These are phyloP conservation scores for Hemerocallis citrina DNA, from an alignment of 106 monocot species.

Conservation along the genomic window DNA sequence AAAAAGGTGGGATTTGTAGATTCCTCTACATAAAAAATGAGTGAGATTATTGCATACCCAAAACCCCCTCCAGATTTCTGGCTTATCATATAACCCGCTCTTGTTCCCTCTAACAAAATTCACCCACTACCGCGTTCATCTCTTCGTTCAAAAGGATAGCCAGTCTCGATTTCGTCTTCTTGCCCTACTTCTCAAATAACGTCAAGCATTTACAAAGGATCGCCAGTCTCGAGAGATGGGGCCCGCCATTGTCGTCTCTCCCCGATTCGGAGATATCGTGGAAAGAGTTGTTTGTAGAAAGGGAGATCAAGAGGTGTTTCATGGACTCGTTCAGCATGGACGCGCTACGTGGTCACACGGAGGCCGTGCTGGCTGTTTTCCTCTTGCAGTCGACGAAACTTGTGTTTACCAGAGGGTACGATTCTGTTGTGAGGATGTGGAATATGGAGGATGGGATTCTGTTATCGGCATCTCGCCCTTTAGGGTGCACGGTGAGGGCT, in stretches of 20 bases:
- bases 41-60: no score
- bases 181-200: no score
- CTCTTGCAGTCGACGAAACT: constrained; percentile 44
- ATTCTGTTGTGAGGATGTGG: constrained; percentile 70
- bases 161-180: no score
- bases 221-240: constrained; percentile 70
- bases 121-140: no score
- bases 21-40: no score
- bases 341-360: constrained; percentile 52
- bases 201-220: no score
- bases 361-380: constrained; percentile 66
- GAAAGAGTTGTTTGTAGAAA: constrained; percentile 72
- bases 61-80: no score
- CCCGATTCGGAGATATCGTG: constrained; percentile 27
- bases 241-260: constrained; percentile 20
- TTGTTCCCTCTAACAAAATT: no score
- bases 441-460: constrained; percentile 67
- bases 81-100: no score
- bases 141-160: no score
- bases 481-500: constrained; percentile 78
- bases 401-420: constrained; percentile 71
- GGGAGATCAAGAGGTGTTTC: constrained; percentile 58
- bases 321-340: constrained; percentile 66
- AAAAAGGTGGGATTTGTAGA: no score
- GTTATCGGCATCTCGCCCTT: constrained; percentile 38